Evolutionary conservation across 345 rosid species (phyloP).

Genomic region (Citrus reticulata): DNA sequence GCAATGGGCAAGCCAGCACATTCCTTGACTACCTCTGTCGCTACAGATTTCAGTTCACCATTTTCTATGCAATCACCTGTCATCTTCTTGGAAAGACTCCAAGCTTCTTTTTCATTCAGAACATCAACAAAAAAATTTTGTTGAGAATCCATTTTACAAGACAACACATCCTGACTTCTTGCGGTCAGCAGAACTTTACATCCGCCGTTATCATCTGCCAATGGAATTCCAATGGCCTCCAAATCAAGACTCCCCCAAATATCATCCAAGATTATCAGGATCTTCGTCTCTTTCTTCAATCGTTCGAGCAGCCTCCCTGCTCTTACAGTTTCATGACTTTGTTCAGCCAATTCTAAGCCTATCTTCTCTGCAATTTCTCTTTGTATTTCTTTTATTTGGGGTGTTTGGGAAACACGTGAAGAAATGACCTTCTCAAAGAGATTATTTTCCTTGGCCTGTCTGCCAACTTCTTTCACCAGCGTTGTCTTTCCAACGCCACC

Average conservation of each 20-base stretch:
- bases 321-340: neutral
- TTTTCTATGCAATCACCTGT: conserved; percentile 4
- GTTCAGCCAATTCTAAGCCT: neutral
- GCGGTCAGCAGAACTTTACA: neutral
- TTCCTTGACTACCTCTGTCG: neutral
- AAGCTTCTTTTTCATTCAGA: neutral
- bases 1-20: conserved; percentile 33
- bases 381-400: neutral
- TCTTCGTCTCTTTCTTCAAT: neutral
- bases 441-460: neutral
- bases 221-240: neutral
- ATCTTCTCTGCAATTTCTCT: neutral
- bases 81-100: neutral
- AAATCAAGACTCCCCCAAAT: neutral
- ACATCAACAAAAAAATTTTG: neutral
- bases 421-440: conserved; percentile 12
- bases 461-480: conserved; percentile 11
- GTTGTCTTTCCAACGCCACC: conserved; percentile 24
- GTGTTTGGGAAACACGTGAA: neutral
- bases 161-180: neutral
- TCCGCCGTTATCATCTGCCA: neutral
- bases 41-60: neutral
- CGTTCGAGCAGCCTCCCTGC: neutral
- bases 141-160: neutral
- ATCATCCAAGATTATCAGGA: conserved; percentile 10